These are phyloP conservation scores for Sugiyamaella novakii DNA, from an alignment of 1,139 yeast genomes.

Conservation along the genomic window DNA sequence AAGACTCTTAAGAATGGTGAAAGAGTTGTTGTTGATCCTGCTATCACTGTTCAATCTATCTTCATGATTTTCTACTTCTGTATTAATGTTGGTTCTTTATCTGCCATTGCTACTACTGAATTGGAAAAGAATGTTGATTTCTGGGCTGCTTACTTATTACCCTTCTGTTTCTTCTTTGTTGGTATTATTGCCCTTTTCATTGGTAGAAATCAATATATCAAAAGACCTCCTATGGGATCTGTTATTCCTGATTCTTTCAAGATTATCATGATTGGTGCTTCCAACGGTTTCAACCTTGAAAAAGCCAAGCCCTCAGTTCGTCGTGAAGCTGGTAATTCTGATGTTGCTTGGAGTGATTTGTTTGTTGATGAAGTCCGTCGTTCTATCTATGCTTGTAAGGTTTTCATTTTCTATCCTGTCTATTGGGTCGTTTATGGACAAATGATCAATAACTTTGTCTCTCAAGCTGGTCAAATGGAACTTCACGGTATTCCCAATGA, in stretches of 20 bases:
- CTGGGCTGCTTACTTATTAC: slow-evolving; percentile 75
- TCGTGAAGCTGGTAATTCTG: slow-evolving; percentile 43
- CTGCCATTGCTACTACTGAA: slow-evolving; percentile 77
- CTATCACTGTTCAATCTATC: slow-evolving; percentile 70
- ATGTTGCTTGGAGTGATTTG: slow-evolving; percentile 59
- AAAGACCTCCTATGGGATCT: slow-evolving; percentile 64
- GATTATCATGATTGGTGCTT: slow-evolving; percentile 50
- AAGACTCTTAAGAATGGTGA: slow-evolving; percentile 62
- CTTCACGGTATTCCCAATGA: slow-evolving; percentile 68
- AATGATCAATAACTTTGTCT: slow-evolving; percentile 63
- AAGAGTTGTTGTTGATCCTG: slow-evolving; percentile 69
- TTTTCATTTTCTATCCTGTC: slow-evolving; percentile 61
- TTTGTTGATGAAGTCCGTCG: slow-evolving; percentile 66
- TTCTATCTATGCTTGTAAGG: slow-evolving; percentile 62
- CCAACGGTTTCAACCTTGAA: slow-evolving; percentile 54
- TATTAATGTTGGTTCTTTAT: slow-evolving; percentile 77
- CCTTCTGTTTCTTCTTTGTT: slow-evolving; percentile 63
- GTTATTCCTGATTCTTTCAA: slow-evolving; percentile 60
- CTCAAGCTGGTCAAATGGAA: slow-evolving; percentile 68
- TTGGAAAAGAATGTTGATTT: slow-evolving; percentile 69
- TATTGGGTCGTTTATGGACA: slow-evolving; percentile 72
- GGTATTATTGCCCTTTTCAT: slow-evolving; percentile 57
- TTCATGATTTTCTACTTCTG: slow-evolving; percentile 78
- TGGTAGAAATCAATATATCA: slow-evolving; percentile 61
- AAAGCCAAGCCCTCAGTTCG: slow-evolving; percentile 58